Conservation (phyloP, 1,284 basidiomycete genomes). For the Cryptococcus sp. region DNA sequence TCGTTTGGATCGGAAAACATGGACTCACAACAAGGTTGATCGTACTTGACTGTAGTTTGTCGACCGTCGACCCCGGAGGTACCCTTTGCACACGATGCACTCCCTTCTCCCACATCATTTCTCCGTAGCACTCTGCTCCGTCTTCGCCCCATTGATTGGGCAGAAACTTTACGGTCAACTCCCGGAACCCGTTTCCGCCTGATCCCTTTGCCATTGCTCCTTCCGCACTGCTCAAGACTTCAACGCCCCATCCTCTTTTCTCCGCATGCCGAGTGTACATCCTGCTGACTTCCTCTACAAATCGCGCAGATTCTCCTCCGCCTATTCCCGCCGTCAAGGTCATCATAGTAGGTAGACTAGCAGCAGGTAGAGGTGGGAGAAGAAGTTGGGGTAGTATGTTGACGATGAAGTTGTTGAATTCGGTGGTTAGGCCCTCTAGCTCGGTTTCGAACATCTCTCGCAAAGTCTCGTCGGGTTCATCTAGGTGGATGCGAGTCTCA, state of each 20-base stretch:
- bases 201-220: constrained; percentile 51
- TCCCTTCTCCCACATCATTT: constrained; percentile 82
- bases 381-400: constrained; percentile 64
- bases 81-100: constrained; percentile 95
- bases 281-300: constrained; percentile 69
- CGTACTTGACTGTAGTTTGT: constrained; percentile 88
- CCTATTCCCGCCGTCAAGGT: constrained; percentile 93
- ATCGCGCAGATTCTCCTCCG: constrained; percentile 81
- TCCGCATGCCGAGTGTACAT: constrained; percentile 77
- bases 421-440: constrained; percentile 53
- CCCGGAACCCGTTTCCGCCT: constrained; percentile 65
- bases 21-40: constrained; percentile 72
- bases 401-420: constrained; percentile 54
- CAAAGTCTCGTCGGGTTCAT: constrained; percentile 73
- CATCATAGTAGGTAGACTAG: constrained; percentile 68
- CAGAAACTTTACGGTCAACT: constrained; percentile 61
- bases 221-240: constrained; percentile 39
- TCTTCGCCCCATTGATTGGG: constrained; percentile 12
- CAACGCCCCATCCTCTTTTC: constrained; percentile 44
- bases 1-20: not conserved
- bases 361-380: constrained; percentile 63
- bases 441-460: constrained; percentile 72
- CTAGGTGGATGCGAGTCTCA: constrained; percentile 60
- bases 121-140: constrained; percentile 73
- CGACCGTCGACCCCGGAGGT: constrained; percentile 79